These are phyloP conservation scores for Fusarium floridanum DNA, from an alignment of 2,329 filamentous ascomycete genomes.

Conservation along the genomic window DNA sequence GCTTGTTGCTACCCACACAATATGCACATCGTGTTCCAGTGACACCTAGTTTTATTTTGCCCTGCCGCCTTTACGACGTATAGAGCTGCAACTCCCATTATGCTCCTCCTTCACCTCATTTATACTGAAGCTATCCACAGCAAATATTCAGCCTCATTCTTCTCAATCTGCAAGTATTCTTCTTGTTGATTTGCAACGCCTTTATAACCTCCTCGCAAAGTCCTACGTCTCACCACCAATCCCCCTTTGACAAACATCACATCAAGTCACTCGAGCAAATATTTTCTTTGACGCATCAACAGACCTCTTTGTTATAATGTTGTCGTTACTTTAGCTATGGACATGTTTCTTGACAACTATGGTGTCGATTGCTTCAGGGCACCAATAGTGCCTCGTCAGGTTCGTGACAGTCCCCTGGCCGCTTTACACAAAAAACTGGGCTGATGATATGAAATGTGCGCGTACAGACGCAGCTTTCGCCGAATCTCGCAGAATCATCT, in stretches of 20 bases:
- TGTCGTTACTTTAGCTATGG: not conserved
- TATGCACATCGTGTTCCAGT: not conserved
- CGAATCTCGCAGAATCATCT: not conserved
- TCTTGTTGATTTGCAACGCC: not conserved
- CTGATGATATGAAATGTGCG: not conserved
- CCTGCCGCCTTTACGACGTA: not conserved
- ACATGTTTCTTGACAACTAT: not conserved
- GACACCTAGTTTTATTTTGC: not conserved
- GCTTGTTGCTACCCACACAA: not conserved
- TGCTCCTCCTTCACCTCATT: not conserved
- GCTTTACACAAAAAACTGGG: not conserved
- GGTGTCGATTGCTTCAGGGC: not conserved
- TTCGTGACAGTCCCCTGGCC: not conserved
- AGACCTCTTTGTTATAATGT: not conserved
- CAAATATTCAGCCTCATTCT: not conserved
- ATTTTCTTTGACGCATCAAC: not conserved
- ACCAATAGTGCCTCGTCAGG: not conserved
- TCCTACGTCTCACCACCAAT: not conserved
- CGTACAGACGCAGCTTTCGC: not conserved
- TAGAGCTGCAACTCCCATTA: not conserved
- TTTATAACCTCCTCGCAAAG: not conserved
- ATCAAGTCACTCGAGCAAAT: not conserved
- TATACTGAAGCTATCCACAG: not conserved
- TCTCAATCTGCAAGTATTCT: not conserved
- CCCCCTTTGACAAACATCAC: not conserved